Evolutionary conservation across 768 basidiomycete genomes (phyloP), one percentile per base, ranked within the genome.

Genomic region (Tricholoma saponaceum): DNA sequence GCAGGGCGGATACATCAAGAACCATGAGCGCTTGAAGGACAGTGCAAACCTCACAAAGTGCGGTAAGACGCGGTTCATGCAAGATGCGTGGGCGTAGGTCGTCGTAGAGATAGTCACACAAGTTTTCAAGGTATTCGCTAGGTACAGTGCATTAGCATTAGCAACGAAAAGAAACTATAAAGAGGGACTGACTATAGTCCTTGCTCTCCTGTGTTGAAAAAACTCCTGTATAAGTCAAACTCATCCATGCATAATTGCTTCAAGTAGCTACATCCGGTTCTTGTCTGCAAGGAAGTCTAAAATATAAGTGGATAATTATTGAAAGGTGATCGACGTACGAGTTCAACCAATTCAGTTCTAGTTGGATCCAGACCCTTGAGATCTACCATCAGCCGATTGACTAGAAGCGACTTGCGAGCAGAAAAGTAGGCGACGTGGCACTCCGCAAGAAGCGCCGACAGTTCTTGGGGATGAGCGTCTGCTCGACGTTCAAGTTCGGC

Each of bases 1-100:
- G 59, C 37, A 63, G 7, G 57, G 62, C 71, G 0, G 83, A 76
- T 16, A 90, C 78, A 66, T 96, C 95, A 26, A 95, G 84, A 3
- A 98, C 90, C 93, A 98, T 98, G 41, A 98, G 79, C 0, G 95
- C 96, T 68, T 95, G 92, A 2, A 99, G 79, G 18, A 99, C 92
- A 0, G 93, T 98, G 77, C 96, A 99, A 23, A 98, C 92, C 69
- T 95, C 91, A 68, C 95, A 95, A 1, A 99, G 83, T 0, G 86
- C 86, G 1, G 88, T 87, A 47, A 99, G 82, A 4, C 89, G 85
- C 0, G 89, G 87, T 66, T 98, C 96, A 64, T 98, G 95, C 2
- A 98, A 80, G 60, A 99, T 98, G 4, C 95, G 86, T 5, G 96
- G 97, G 1, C 96, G 89, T 1, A 99, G 83, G 61, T 95, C 93